These are phyloP conservation scores for Seminavis robusta DNA, from an alignment of 108 stramenopile species.

Conservation along the genomic window DNA sequence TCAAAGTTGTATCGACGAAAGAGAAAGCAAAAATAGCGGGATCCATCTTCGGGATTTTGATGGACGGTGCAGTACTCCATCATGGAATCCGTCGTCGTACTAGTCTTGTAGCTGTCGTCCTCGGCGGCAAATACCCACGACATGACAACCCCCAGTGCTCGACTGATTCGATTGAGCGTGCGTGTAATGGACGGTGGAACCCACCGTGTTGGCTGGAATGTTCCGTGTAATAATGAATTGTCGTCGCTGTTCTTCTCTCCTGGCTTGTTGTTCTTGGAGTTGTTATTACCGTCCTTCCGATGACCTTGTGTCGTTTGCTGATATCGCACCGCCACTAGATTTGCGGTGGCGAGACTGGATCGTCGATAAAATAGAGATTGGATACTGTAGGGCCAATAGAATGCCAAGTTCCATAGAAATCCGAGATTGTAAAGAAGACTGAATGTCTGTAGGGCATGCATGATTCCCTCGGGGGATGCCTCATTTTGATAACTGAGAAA, in stretches of 20 bases:
- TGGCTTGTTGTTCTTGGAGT: no score
- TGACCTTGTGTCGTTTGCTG: background rate
- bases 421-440: conserved; percentile 36
- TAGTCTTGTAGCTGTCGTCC: background rate
- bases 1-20: conserved; percentile 28
- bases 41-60: conserved; percentile 4
- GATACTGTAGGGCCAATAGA: conserved; percentile 39
- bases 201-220: no score
- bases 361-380: conserved; percentile 32
- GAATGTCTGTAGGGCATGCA: conserved; percentile 50
- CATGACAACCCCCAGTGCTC: background rate
- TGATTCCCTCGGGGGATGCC: conserved; percentile 31
- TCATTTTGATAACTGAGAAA: conserved; percentile 34
- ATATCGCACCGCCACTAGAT: conserved; percentile 34
- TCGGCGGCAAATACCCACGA: background rate
- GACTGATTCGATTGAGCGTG: background rate
- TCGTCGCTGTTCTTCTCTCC: no score
- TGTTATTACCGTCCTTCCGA: no score
- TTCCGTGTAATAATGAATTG: no score
- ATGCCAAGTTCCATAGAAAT: conserved; percentile 47
- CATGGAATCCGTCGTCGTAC: background rate
- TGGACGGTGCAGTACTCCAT: background rate
- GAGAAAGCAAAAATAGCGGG: conserved; percentile 12
- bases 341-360: conserved; percentile 30
- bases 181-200: background rate